A percentile compares a stretch with the other conserved stretches of the same genome.
Conservation (phyloP, 495 filamentous ascomycete genomes). For the Stereocaulon alpinum region DNA sequence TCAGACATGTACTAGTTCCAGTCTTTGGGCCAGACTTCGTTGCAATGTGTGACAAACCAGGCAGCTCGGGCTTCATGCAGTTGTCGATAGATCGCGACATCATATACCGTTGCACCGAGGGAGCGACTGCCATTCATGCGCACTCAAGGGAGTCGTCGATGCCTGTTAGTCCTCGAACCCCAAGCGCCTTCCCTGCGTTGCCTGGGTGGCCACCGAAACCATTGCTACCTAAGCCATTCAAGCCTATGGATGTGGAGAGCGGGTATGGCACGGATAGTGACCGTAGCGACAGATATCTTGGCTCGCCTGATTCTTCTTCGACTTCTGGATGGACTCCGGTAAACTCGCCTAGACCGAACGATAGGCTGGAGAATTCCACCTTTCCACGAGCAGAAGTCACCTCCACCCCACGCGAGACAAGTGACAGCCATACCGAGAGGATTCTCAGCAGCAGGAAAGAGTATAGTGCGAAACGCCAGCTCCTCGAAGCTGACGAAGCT, state of each 20-base stretch:
- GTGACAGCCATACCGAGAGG: background rate
- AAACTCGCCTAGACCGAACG: slow-evolving; percentile 5
- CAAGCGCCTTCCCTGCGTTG: background rate
- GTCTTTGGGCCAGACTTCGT: slow-evolving; percentile 80
- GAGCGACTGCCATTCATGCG: slow-evolving; percentile 39
- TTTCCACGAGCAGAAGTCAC: slow-evolving; percentile 4
- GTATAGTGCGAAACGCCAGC: background rate
- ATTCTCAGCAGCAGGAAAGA: slow-evolving; percentile 6
- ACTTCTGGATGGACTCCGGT: slow-evolving; percentile 17
- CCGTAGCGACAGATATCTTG: slow-evolving; percentile 17
- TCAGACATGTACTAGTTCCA: slow-evolving; percentile 74
- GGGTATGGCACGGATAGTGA: slow-evolving; percentile 27
- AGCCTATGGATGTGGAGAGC: slow-evolving; percentile 20
- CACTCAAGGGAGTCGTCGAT: slow-evolving; percentile 15
- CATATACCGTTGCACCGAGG: slow-evolving; percentile 42
- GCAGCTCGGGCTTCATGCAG: slow-evolving; percentile 46
- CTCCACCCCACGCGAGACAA: background rate
- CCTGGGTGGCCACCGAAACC: slow-evolving; percentile 10
- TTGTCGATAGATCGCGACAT: slow-evolving; percentile 60
- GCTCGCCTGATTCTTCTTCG: slow-evolving; percentile 13
- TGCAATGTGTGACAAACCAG: slow-evolving; percentile 51
- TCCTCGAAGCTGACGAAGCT: slow-evolving; percentile 1
- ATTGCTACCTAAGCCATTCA: slow-evolving; percentile 9
- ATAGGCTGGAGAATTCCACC: background rate
- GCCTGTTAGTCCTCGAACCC: slow-evolving; percentile 8